Evolutionary conservation across 768 basidiomycete species (phyloP), one percentile per base, ranked within the genome.

Genomic region (Hysterangium stoloniferum): DNA sequence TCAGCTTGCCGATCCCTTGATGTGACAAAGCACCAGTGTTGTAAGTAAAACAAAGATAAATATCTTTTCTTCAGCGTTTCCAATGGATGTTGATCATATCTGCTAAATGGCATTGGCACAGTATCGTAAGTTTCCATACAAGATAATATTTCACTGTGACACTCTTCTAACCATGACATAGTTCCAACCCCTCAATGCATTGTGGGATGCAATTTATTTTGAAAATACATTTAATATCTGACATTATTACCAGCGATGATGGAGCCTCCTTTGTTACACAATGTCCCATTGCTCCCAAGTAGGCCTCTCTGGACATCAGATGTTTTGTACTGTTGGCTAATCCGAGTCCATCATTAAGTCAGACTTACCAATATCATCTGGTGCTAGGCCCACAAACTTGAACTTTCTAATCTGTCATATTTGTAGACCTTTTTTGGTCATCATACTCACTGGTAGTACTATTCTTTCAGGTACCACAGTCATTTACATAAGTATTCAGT

Each of bases 21-120:
- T 80, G 78, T 54, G 71, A 27, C 68, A 67, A 35, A 65, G 62
- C 4, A 80, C 79, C 8, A 74, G 71, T 28, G 71, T 80, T 28
- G 78, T 79, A 28, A 55, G 74, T n/a, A 15, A 3, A 42, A 40
- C 27, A n/a, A n/a, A n/a, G n/a, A n/a, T n/a, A n/a, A n/a, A n/a
- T n/a, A n/a, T n/a, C n/a, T n/a, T n/a, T 7, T 40, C 4, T 27
- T 31, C 17, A 15, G 13, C 24, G 6, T 8, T 4, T 41, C 24
- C 7, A 29, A 17, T 11, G 11, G 9, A 17, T 15, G 4, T 7
- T 36, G 36, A 6, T 28, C n/a, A 11, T 33, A 41, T 51, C n/a
- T 34, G 12, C 13, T 3, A 15, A n/a, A 17, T 41, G 43, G 49
- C 49, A 51, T 31, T 51, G 49, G 49, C 49, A 51, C 25, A 40